A percentile compares a stretch with the other conserved stretches of the same genome.
Evolutionary conservation across 805 yeast genomes (phyloP).

Genomic region (Kazachstania martiniae): DNA sequence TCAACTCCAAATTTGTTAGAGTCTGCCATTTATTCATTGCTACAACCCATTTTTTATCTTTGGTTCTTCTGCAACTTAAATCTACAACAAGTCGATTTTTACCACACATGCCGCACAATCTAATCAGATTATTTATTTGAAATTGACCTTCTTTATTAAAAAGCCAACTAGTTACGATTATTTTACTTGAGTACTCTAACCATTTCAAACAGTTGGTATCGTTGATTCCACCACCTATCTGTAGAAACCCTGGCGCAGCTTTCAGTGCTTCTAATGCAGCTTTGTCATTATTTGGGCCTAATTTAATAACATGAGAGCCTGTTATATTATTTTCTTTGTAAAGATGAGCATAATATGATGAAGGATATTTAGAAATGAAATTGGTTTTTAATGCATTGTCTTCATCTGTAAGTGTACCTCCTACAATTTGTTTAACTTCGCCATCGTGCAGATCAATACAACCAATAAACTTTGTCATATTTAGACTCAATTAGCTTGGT

Average conservation of each 20-base stretch:
- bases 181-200: slow-evolving; percentile 74
- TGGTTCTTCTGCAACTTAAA: slow-evolving; percentile 60
- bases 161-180: slow-evolving; percentile 86
- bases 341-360: slow-evolving; percentile 63
- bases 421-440: slow-evolving; percentile 93
- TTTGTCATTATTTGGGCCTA: slow-evolving; percentile 71
- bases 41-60: slow-evolving; percentile 59
- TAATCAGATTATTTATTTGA: slow-evolving; percentile 39
- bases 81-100: slow-evolving; percentile 68
- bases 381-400: slow-evolving; percentile 48
- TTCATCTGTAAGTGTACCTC: slow-evolving; percentile 65
- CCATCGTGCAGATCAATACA: slow-evolving; percentile 95
- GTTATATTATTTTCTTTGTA: slow-evolving; percentile 46
- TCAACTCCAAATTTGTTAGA: slow-evolving; percentile 54
- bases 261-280: slow-evolving; percentile 71
- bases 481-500: not conserved
- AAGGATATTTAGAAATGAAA: slow-evolving; percentile 64
- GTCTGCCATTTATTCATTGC: slow-evolving; percentile 98
- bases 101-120: slow-evolving; percentile 48
- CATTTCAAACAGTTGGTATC: slow-evolving; percentile 62
- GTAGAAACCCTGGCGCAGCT: slow-evolving; percentile 65
- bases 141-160: slow-evolving; percentile 44
- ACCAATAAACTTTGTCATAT: slow-evolving; percentile 82
- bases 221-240: slow-evolving; percentile 90
- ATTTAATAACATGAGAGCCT: slow-evolving; percentile 89